These are phyloP conservation scores for Malus hybrid DNA, from an alignment of 331 rosid genomes.

Conservation along the genomic window DNA sequence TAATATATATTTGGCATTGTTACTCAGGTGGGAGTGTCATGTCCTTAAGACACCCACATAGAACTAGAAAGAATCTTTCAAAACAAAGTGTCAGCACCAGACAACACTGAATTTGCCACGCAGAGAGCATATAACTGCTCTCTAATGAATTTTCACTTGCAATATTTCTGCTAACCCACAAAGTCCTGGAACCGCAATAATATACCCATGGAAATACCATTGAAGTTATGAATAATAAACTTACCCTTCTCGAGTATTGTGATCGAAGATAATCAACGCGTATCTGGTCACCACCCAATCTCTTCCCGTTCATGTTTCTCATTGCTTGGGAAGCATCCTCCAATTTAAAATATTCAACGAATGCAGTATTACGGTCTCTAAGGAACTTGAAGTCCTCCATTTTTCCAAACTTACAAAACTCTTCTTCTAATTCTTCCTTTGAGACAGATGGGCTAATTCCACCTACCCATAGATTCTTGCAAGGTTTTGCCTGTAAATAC, in stretches of 20 bases:
- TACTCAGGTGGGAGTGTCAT: neutral
- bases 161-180: neutral
- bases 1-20: neutral
- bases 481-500: slow-evolving; percentile 69
- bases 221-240: slow-evolving; percentile 11
- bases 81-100: neutral
- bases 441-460: slow-evolving; percentile 72
- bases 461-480: slow-evolving; percentile 82
- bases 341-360: slow-evolving; percentile 52
- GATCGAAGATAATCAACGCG: slow-evolving; percentile 73
- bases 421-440: slow-evolving; percentile 71
- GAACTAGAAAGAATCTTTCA: neutral
- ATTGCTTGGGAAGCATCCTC: slow-evolving; percentile 81
- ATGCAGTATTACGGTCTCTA: slow-evolving; percentile 61
- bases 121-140: neutral
- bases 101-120: too few relatives aligned
- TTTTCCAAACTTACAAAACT: slow-evolving; percentile 70
- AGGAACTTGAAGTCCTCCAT: slow-evolving; percentile 69
- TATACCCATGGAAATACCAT: slow-evolving; percentile 3
- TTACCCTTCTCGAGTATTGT: slow-evolving; percentile 55
- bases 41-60: neutral
- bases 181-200: neutral
- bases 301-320: slow-evolving; percentile 77
- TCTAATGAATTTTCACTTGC: neutral
- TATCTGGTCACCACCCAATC: slow-evolving; percentile 59